Conservation (phyloP, 2,329 filamentous ascomycete genomes). For the Rhynchosporium graminicola region DNA sequence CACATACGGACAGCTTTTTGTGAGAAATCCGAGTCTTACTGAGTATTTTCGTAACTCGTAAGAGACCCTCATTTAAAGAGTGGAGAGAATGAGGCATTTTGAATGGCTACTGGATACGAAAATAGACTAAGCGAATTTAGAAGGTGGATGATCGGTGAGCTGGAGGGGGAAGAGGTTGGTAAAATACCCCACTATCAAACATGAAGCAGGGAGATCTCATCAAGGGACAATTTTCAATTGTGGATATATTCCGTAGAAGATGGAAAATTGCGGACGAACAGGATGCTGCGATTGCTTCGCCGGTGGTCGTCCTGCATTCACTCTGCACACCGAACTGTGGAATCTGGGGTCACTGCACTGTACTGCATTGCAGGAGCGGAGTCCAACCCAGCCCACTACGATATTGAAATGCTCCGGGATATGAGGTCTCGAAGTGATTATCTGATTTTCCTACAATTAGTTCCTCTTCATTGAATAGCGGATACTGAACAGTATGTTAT, state of each 20-base stretch:
- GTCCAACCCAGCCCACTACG: not conserved
- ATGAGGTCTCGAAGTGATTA: not conserved
- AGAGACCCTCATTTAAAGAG: not conserved
- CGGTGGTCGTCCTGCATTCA: not conserved
- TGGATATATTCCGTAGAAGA: not conserved
- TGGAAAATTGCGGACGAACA: conserved; percentile 1
- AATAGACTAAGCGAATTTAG: conserved; percentile 24
- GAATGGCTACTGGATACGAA: not conserved
- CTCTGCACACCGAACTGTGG: conserved; percentile 7
- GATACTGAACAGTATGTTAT: too few species aligned
- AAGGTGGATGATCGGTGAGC: conserved; percentile 17
- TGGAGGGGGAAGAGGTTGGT: not conserved
- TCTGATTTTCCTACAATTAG: not conserved
- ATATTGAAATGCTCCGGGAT: conserved; percentile 7
- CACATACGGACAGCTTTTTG: conserved; percentile 4
- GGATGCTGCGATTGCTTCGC: not conserved
- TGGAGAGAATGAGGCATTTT: conserved; percentile 3
- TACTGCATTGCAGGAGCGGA: not conserved
- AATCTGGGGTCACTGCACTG: conserved; percentile 11
- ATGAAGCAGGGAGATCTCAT: not conserved
- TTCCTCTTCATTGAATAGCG: not conserved
- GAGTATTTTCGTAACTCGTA: not conserved
- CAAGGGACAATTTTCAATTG: not conserved
- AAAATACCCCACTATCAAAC: not conserved
- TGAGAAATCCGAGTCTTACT: not conserved